These are phyloP conservation scores for Sporothrix variecibatus DNA, from an alignment of 2,329 filamentous ascomycete genomes.

Conservation along the genomic window DNA sequence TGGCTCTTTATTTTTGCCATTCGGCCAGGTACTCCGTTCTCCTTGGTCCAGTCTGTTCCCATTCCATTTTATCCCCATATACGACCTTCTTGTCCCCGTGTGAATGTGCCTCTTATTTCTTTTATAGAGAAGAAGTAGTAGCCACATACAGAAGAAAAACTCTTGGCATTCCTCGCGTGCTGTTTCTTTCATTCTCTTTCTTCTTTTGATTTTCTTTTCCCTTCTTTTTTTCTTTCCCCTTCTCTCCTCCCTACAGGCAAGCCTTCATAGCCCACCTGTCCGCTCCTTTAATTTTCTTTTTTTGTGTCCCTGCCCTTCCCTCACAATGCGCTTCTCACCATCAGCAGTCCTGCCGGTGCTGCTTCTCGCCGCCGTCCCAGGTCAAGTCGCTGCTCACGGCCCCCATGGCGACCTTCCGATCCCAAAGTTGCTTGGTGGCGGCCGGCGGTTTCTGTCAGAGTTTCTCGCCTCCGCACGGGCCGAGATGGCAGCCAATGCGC, in stretches of 20 bases:
- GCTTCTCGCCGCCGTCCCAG: constrained; percentile 34
- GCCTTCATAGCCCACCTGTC: not conserved
- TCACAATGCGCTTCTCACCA: constrained; percentile 7
- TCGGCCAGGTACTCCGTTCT: not conserved
- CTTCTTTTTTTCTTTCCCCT: not conserved
- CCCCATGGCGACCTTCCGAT: constrained; percentile 33
- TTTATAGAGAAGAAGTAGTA: not conserved
- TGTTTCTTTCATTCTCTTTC: not conserved
- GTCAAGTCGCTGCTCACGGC: constrained; percentile 35
- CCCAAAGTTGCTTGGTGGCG: constrained; percentile 36
- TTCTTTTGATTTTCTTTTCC: not conserved
- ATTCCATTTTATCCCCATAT: not conserved
- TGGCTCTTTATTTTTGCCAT: constrained; percentile 16
- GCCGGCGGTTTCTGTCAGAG: constrained; percentile 35
- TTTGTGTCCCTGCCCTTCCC: not conserved
- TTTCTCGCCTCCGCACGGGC: constrained; percentile 26
- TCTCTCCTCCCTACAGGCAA: not conserved
- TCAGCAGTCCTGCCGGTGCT: constrained; percentile 24
- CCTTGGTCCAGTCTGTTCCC: not conserved
- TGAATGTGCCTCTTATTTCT: not conserved
- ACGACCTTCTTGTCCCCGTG: not conserved
- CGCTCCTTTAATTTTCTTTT: not conserved
- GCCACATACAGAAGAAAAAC: not conserved
- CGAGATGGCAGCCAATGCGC: not conserved
- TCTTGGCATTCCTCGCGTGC: constrained; percentile 13